A percentile compares a stretch with the other conserved stretches of the same genome.
Conservation (phyloP, 257 asterid species). For the Scutellaria galericulata region DNA sequence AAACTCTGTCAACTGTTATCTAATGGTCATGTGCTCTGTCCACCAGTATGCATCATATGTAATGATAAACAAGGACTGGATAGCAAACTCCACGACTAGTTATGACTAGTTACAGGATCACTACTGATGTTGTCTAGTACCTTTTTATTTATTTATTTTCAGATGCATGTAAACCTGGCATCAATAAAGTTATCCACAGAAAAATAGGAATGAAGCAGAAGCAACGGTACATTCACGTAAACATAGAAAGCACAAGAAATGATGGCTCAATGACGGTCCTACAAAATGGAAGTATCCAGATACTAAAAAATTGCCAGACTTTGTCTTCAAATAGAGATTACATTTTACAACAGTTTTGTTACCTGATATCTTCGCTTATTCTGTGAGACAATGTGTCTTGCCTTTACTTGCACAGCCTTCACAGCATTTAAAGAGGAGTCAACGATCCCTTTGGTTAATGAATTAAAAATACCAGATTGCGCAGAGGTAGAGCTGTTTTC, state of each 20-base stretch:
- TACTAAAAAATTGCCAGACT: background rate
- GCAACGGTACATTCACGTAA: conserved; percentile 8
- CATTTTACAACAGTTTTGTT: conserved; percentile 28
- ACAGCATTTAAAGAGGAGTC: conserved; percentile 90
- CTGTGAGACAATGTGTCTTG: conserved; percentile 92
- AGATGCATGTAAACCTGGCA: background rate
- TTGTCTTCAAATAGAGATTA: conserved; percentile 32
- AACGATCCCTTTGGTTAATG: conserved; percentile 83
- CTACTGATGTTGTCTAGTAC: conserved; percentile 28
- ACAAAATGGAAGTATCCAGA: background rate
- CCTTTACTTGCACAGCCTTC: conserved; percentile 95
- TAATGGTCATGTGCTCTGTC: background rate
- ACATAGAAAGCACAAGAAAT: background rate
- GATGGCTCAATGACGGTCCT: conserved; percentile 13
- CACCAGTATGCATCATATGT: conserved; percentile 13
- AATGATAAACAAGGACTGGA: conserved; percentile 8
- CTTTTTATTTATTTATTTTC: background rate
- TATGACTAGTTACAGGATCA: background rate
- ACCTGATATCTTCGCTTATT: conserved; percentile 99
- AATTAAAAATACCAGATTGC: conserved; percentile 76
- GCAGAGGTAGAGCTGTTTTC: conserved; percentile 50
- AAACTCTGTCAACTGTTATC: conserved; percentile 1
- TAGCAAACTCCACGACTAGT: conserved; percentile 14
- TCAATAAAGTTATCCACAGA: conserved; percentile 20
- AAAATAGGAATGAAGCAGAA: conserved; percentile 30